Evolutionary conservation across 805 yeast species (phyloP).

Genomic region (Metschnikowia picachoensis): DNA sequence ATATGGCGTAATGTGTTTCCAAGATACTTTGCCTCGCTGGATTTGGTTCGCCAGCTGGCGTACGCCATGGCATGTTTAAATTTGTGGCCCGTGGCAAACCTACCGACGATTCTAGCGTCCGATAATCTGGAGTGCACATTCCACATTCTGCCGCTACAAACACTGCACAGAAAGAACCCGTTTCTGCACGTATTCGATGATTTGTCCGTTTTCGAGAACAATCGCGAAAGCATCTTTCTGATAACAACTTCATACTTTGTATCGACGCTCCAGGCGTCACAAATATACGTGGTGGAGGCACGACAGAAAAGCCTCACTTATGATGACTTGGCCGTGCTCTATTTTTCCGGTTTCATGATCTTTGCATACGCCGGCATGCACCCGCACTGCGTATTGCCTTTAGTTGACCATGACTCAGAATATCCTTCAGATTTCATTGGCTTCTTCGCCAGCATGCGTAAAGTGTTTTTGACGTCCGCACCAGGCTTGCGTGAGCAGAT

Average conservation of each 20-base stretch:
- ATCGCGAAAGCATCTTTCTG: constrained; percentile 15
- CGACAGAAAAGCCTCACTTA: background rate
- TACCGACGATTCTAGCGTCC: constrained; percentile 8
- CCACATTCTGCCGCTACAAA: background rate
- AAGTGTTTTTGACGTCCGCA: constrained; percentile 2
- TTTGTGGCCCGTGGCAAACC: constrained; percentile 24
- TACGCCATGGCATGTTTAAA: constrained; percentile 24
- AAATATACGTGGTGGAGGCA: constrained; percentile 3
- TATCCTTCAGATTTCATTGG: constrained; percentile 22
- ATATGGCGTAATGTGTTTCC: constrained; percentile 30
- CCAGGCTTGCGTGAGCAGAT: constrained; percentile 5
- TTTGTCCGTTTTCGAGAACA: constrained; percentile 6
- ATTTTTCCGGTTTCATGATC: constrained; percentile 19
- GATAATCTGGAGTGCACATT: constrained; percentile 4
- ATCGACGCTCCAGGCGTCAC: constrained; percentile 13
- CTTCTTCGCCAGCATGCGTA: constrained; percentile 8
- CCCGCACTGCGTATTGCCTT: constrained; percentile 28
- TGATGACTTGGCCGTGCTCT: constrained; percentile 7
- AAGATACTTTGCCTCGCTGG: constrained; percentile 20
- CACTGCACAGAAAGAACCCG: background rate
- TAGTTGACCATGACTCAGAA: constrained; percentile 21
- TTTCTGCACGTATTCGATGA: constrained; percentile 12
- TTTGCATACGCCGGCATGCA: constrained; percentile 31
- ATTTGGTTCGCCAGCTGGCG: constrained; percentile 25
- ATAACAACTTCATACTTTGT: constrained; percentile 24